Conservation (phyloP, 192 early-diverging fungal species). For the Fimicolochytrium jonesii region DNA sequence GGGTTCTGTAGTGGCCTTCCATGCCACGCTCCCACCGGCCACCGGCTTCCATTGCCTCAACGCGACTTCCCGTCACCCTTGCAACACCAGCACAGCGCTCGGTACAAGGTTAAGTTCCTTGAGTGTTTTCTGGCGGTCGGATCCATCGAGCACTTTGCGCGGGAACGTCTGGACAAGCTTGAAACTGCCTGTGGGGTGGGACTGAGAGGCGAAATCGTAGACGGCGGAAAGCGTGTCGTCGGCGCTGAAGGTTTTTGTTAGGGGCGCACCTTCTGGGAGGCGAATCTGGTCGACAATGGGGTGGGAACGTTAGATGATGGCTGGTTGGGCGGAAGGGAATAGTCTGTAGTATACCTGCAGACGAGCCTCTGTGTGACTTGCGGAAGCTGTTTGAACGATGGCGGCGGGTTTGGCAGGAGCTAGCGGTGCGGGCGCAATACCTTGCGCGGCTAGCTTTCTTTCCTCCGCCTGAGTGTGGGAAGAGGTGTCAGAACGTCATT, state of each 20-base stretch:
- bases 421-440: conserved; percentile 15
- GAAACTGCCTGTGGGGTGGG: conserved; percentile 36
- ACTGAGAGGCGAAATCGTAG: conserved; percentile 46
- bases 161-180: conserved; percentile 72
- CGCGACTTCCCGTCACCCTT: no score
- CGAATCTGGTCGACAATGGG: conserved; percentile 46
- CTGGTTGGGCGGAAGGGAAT: background rate
- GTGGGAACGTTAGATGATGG: background rate
- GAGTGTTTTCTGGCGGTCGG: conserved; percentile 56
- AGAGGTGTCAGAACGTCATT: background rate
- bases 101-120: conserved; percentile 68
- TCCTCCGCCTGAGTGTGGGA: conserved; percentile 33
- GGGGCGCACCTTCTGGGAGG: conserved; percentile 45
- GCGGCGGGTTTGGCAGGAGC: conserved; percentile 30
- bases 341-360: conserved; percentile 55
- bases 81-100: conserved; percentile 58
- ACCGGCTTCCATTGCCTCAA: no score
- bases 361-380: conserved; percentile 69
- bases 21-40: no score
- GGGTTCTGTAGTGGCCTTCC: no score
- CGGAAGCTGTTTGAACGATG: no score
- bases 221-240: conserved; percentile 56
- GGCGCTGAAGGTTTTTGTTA: conserved; percentile 62
- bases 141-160: conserved; percentile 60
- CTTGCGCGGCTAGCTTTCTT: conserved; percentile 32